Evolutionary conservation across 1,139 yeast species (phyloP).

Genomic region (Hemisphaericaspora subhashii): DNA sequence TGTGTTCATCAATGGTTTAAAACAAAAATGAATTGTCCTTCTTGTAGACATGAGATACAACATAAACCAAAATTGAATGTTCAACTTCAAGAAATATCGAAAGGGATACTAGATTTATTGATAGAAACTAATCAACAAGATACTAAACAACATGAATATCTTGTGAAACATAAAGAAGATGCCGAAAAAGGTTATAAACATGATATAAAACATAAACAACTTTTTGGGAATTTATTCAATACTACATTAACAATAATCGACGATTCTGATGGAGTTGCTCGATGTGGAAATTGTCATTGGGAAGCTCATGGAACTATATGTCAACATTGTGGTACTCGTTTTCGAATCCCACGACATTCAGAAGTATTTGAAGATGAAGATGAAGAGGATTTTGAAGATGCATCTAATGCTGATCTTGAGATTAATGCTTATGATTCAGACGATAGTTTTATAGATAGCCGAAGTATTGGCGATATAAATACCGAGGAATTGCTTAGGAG

Average conservation of each 20-base stretch:
- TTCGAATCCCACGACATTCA: slow-evolving; percentile 21
- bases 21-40: slow-evolving; percentile 52
- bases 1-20: slow-evolving; percentile 55
- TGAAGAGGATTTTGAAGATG: slow-evolving; percentile 21
- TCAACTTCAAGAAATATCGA: slow-evolving; percentile 39
- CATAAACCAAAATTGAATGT: slow-evolving; percentile 48
- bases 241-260: slow-evolving; percentile 54
- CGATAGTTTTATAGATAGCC: slow-evolving; percentile 31
- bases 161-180: slow-evolving; percentile 24
- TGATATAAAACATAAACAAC: slow-evolving; percentile 33
- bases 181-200: slow-evolving; percentile 33
- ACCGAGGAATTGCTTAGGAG: slow-evolving; percentile 7
- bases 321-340: slow-evolving; percentile 52
- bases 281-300: slow-evolving; percentile 85
- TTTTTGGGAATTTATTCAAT: slow-evolving; percentile 51
- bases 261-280: slow-evolving; percentile 71
- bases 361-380: slow-evolving; percentile 19
- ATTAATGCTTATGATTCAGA: slow-evolving; percentile 27
- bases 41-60: slow-evolving; percentile 48
- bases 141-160: neutral
- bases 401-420: slow-evolving; percentile 16
- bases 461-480: slow-evolving; percentile 16
- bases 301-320: slow-evolving; percentile 64
- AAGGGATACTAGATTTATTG: slow-evolving; percentile 28
- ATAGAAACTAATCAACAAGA: slow-evolving; percentile 26